phyloP scores from a whole-genome alignment of 345 rosid genomes.

The Raphanus raphanistrum region DNA sequence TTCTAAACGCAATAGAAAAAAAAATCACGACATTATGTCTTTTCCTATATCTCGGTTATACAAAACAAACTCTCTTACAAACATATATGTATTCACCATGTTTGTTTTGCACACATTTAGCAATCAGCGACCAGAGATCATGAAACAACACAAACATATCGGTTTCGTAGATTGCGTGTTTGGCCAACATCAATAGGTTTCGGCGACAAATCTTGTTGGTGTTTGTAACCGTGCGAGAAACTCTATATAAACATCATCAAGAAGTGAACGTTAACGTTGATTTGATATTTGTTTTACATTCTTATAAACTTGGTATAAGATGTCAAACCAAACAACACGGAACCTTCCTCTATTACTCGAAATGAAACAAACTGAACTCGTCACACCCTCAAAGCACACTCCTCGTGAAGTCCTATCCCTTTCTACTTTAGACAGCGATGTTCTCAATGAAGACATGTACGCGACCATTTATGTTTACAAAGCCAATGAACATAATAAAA shows the following conservation, averaged over 20 bases:
- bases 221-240: not conserved
- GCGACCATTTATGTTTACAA: not conserved
- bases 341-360: not conserved
- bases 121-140: not conserved
- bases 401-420: not conserved
- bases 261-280: not conserved
- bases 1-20: not conserved
- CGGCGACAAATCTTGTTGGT: not conserved
- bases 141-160: not conserved
- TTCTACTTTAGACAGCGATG: not conserved
- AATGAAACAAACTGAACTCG: not conserved
- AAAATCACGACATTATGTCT: not conserved
- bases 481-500: not conserved
- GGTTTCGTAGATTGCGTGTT: not conserved
- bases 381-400: not conserved
- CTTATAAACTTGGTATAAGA: not conserved
- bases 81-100: not conserved
- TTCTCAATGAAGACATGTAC: not conserved
- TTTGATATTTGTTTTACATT: not conserved
- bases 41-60: not conserved
- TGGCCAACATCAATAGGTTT: not conserved
- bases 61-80: not conserved
- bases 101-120: not conserved
- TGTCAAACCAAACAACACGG: not conserved
- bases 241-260: not conserved